Base-by-base conservation (phyloP, 2,329 filamentous ascomycete species). In the Biscogniauxia mediterranea region DNA sequence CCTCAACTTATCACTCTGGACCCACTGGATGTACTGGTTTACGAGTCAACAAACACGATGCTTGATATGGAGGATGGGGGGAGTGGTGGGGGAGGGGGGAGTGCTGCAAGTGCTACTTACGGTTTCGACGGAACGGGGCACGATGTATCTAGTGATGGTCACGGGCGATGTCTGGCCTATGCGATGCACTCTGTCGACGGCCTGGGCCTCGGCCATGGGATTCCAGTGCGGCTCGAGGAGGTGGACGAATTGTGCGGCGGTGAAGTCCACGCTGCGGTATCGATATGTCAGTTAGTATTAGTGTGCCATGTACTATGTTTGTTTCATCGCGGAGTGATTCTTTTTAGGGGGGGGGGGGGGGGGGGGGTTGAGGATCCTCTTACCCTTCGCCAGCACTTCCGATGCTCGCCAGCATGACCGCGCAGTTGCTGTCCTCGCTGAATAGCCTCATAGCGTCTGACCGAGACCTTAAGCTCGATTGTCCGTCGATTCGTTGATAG, bases 221-320 rank as follows among this genome's bases (percentile, higher is more conserved):
- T 85, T 85, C 82, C 82, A 85, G 25, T 85, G 83, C 0, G 80
- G 77, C 55, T 85, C 83, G 0, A 84, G 70, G 2, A 85, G 78
- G 60, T 81, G 81, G 0, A 85, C 77, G 0, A 78, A 75, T 52
- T 79, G 81, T 0, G 81, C 81, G 0, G 74, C 74, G 0, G 79
- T 77, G 2, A 84, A 71, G 17, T 84, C 82, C 0, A 84, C 58
- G 5, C 80, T 80, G 4, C 9, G 23, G 19, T n/a, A 50, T 28
- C 9, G 23, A 15, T n/a, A 50, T 28, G 26, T 52, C 20, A 55
- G 51, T 7, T 23, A 57, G 51, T 7, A 46, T 32, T 32, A 6
- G 11, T 6, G 28, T 26, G 19, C 11, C 8, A 6, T 15, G 55
- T 1, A 2, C 23, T 26, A 26, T n/a, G 23, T 5, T 23, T 23